Evolutionary conservation across 441 rosid species (phyloP).

Genomic region (Pelargonium cotyledonis): DNA sequence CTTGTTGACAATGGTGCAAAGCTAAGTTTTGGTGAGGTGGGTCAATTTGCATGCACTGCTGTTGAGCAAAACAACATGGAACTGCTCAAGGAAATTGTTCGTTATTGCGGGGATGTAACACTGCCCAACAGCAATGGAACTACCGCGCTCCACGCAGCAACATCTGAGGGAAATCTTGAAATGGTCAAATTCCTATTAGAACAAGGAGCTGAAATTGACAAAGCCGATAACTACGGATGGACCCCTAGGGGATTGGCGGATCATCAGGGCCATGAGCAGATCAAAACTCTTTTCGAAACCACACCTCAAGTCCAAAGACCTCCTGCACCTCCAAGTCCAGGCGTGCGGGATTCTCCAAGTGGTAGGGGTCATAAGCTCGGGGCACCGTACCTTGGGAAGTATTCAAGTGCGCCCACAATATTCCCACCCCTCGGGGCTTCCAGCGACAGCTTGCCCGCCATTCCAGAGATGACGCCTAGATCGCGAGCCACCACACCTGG

Average conservation of each 20-base stretch:
- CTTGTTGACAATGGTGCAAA: constrained; percentile 62
- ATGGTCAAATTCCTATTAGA: constrained; percentile 64
- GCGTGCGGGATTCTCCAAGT: neutral
- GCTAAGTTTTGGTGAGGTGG: constrained; percentile 46
- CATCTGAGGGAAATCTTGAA: constrained; percentile 63
- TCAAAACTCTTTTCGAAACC: constrained; percentile 33
- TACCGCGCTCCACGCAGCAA: constrained; percentile 67
- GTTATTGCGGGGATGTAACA: constrained; percentile 60
- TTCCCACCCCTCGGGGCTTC: constrained; percentile 19
- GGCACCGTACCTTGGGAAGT: constrained; percentile 29
- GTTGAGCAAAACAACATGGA: constrained; percentile 55
- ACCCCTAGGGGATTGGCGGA: constrained; percentile 72
- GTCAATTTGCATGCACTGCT: constrained; percentile 49
- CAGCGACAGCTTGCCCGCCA: constrained; percentile 19
- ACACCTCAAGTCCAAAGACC: constrained; percentile 13
- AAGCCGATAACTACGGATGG: constrained; percentile 67
- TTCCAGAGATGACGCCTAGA: constrained; percentile 15
- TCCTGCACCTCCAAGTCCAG: neutral
- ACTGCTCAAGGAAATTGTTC: constrained; percentile 48
- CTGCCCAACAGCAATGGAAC: constrained; percentile 39
- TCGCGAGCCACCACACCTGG: constrained; percentile 23
- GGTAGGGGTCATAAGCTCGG: constrained; percentile 5
- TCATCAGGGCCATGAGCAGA: constrained; percentile 76
- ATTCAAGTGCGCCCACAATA: constrained; percentile 59
- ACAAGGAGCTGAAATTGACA: constrained; percentile 67